A percentile compares a stretch with the other conserved stretches of the same genome.
Evolutionary conservation across 2,329 filamentous ascomycete genomes (phyloP).

Genomic region (Orbilia ellipsospora): DNA sequence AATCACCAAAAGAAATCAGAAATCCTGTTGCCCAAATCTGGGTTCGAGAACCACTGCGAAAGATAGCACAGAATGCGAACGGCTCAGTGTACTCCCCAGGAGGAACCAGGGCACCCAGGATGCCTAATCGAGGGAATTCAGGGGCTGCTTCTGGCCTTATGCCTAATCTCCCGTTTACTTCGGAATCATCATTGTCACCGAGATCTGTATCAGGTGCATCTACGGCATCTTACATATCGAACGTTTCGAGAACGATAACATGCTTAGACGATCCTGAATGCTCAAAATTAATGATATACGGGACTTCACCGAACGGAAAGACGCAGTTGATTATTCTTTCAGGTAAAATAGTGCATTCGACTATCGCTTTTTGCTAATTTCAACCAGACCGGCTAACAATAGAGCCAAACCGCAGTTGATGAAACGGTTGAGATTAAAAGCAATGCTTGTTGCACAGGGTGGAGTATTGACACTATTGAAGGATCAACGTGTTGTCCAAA

Average conservation of each 20-base stretch:
- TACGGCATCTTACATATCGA: slow-evolving; percentile 1
- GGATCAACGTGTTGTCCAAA: slow-evolving; percentile 19
- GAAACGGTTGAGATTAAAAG: slow-evolving; percentile 8
- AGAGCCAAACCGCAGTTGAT: slow-evolving; percentile 5
- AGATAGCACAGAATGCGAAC: background rate
- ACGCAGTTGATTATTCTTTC: slow-evolving; percentile 14
- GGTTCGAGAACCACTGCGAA: slow-evolving; percentile 13
- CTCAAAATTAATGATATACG: slow-evolving; percentile 26
- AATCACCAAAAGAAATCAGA: slow-evolving; percentile 3
- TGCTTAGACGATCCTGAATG: slow-evolving; percentile 19
- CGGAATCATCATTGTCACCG: background rate
- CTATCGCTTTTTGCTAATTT: background rate
- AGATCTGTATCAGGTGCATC: slow-evolving; percentile 4
- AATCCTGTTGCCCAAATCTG: slow-evolving; percentile 16
- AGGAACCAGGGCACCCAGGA: background rate
- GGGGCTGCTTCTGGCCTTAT: background rate
- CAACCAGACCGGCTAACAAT: background rate
- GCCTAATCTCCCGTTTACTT: background rate
- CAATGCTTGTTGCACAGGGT: slow-evolving; percentile 6
- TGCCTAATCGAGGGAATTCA: background rate
- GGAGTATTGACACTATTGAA: background rate
- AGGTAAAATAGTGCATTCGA: background rate
- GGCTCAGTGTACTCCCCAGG: background rate
- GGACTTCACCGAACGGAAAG: background rate
- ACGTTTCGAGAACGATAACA: slow-evolving; percentile 6